Evolutionary conservation across 83 land plant species (phyloP).

Genomic region (Picea abies): DNA sequence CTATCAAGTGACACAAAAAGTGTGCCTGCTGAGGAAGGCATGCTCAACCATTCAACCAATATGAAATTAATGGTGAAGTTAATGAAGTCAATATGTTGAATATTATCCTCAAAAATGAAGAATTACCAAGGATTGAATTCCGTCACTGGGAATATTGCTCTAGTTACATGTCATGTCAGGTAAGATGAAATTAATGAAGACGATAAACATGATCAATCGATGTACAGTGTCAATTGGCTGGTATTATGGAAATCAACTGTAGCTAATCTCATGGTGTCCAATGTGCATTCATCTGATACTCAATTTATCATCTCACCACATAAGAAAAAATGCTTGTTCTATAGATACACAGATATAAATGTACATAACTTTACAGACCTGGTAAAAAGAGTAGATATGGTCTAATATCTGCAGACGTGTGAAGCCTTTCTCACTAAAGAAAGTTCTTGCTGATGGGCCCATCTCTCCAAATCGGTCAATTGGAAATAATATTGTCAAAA

Average conservation of each 20-base stretch:
- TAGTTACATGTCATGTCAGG: not conserved
- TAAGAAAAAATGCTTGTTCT: not conserved
- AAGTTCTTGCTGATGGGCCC: conserved; percentile 88
- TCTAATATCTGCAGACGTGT: conserved; percentile 80
- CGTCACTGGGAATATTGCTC: no score
- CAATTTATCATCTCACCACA: not conserved
- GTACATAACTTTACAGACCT: conserved; percentile 47
- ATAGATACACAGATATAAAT: not conserved
- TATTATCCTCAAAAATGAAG: not conserved
- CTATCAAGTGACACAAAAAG: no score
- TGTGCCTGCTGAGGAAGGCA: no score
- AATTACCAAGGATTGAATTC: no score
- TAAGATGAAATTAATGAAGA: not conserved
- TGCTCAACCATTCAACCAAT: no score
- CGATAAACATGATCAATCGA: not conserved
- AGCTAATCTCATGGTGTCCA: no score
- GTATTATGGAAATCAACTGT: not conserved
- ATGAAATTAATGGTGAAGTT: not conserved
- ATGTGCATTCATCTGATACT: not conserved
- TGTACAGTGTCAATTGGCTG: not conserved
- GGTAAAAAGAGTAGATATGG: conserved; percentile 81
- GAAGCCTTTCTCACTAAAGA: conserved; percentile 79
- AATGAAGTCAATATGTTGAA: not conserved
- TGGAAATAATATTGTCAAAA: conserved; percentile 87
- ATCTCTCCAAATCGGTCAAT: conserved; percentile 90